phyloP scores from a whole-genome alignment of 192 early-diverging fungal species.

The Entophlyctis luteolus region DNA sequence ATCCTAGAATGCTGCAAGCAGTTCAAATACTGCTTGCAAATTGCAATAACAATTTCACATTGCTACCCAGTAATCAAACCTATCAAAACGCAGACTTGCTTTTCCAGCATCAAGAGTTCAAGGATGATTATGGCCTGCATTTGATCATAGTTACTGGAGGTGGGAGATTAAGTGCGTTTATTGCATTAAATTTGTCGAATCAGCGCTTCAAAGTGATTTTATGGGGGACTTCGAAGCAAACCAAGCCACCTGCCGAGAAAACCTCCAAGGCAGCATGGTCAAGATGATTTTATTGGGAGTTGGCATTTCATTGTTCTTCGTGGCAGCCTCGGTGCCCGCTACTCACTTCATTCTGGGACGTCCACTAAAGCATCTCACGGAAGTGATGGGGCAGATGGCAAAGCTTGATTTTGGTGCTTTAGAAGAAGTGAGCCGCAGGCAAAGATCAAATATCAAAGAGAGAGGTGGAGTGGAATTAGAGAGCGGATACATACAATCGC shows the following conservation, averaged over 20 bases:
- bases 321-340: background rate
- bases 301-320: background rate
- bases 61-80: background rate
- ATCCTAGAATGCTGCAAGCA: background rate
- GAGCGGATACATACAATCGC: too few relatives aligned
- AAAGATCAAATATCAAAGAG: background rate
- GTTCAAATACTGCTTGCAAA: background rate
- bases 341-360: background rate
- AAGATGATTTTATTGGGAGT: background rate
- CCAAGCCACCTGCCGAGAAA: background rate
- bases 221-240: background rate
- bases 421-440: background rate
- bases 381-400: background rate
- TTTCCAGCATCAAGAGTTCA: conserved; percentile 1
- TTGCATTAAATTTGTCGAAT: background rate
- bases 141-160: background rate
- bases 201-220: background rate
- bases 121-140: background rate
- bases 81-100: background rate
- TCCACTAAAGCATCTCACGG: background rate
- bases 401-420: background rate
- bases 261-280: background rate
- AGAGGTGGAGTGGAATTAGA: too few relatives aligned
- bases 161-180: background rate
- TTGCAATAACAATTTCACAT: background rate